Evolutionary conservation across 495 filamentous ascomycete species (phyloP), one percentile per base, ranked within the genome.

Genomic region (Penicillium parvum): DNA sequence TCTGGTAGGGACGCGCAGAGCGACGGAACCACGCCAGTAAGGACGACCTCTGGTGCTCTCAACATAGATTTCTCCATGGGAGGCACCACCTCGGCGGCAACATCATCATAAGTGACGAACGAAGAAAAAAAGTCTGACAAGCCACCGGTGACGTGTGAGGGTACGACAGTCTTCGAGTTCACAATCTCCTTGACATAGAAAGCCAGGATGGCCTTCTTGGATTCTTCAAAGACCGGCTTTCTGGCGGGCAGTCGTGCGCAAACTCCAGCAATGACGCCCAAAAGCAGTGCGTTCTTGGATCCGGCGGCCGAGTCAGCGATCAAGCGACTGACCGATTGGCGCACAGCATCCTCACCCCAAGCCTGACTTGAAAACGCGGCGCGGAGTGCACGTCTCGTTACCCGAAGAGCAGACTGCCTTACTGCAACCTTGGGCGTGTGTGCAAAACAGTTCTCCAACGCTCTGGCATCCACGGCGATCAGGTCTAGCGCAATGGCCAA

Each of bases 171-270:
- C 43, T 85, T 77, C 5, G 92, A 95, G 23, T 85, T 84, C 37
- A 96, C 64, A 26, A 98, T 74, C 51, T 97, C 90, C 45, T 90
- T 83, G 8, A 77, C 69, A 52, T 91, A 96, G 62, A 91, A 97
- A 8, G 77, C 58, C 52, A 86, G 79, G 50, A 89, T 85, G 16
- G 81, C 65, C 45, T 77, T 72, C 69, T 90, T 95, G 17, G 75
- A 65, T 22, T 72, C 68, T 28, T 76, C 72, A 11, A 98, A 49
- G 11, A 80, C 57, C 5, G 74, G 61, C 43, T 79, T 83, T 26
- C 71, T 70, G 27, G 66, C 63, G 3, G 72, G 61, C 12, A 86
- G 71, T 36, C 91, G 82, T 15, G 82, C 78, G 58, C 84, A 87
- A 7, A 96, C 91, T 1, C 90, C 88, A 27, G 87, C 84, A 40